A percentile compares a stretch with the other conserved stretches of the same genome.
Conservation (phyloP, 306 rosid genomes). For the Canavalia ensiformis region DNA sequence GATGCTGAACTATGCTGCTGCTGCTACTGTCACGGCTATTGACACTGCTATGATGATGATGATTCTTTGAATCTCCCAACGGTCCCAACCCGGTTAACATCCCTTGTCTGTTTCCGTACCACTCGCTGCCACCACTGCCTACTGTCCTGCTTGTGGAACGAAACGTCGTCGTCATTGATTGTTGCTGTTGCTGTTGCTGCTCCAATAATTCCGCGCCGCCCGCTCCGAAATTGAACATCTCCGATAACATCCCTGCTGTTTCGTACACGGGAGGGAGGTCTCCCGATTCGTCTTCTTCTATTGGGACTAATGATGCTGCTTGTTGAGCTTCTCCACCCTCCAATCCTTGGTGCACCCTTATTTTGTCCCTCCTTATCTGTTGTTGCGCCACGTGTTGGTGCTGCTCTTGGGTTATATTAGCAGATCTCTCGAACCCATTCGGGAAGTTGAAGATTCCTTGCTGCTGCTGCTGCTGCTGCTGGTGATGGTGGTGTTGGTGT, state of each 20-base stretch:
- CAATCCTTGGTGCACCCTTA: conserved; percentile 65
- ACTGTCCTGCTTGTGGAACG: conserved; percentile 48
- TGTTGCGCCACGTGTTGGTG: conserved; percentile 62
- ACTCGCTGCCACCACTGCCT: conserved; percentile 55
- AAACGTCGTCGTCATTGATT: conserved; percentile 54
- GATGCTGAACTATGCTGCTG: conserved; percentile 44
- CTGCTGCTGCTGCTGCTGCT: no score
- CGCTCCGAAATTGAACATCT: conserved; percentile 86
- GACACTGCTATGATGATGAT: conserved; percentile 44
- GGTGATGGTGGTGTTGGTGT: conserved; percentile 55
- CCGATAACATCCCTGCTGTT: conserved; percentile 83
- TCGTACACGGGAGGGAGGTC: conserved; percentile 70
- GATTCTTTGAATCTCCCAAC: conserved; percentile 60
- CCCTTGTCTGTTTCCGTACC: conserved; percentile 79
- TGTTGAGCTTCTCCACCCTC: conserved; percentile 37
- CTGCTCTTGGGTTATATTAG: conserved; percentile 48
- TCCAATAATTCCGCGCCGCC: conserved; percentile 63
- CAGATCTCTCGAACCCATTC: conserved; percentile 81
- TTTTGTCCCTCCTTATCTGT: conserved; percentile 88
- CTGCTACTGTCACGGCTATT: conserved; percentile 55
- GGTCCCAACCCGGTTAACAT: conserved; percentile 58
- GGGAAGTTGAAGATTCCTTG: conserved; percentile 76
- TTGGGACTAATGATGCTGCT: conserved; percentile 6
- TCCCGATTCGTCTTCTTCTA: conserved; percentile 68
- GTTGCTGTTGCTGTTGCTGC: conserved; percentile 53